Evolutionary conservation across 1,284 basidiomycete genomes (phyloP), one percentile per base, ranked within the genome.

Genomic region (Limonomyces culmigenus): DNA sequence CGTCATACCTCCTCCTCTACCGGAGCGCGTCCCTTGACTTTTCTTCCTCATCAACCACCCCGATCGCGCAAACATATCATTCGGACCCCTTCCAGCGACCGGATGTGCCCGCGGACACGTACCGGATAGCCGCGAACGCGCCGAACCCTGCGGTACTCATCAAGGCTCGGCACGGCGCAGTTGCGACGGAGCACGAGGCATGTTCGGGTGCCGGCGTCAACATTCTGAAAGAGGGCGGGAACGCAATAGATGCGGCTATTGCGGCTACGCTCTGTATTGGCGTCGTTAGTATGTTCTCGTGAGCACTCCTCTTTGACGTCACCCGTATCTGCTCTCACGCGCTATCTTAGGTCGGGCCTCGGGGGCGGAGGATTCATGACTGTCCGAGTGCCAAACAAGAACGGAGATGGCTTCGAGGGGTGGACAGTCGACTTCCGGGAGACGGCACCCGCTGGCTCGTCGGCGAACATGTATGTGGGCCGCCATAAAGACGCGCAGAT

Each of bases 281-380:
- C 3, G 79, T 89, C 1, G 69, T 87, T 37, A 89, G 89, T 52
- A 83, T 85, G 68, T 95, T 92, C 54, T 83, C 81, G 65, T 84
- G 46, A 50, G 74, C n/a, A n/a, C n/a, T n/a, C n/a, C n/a, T n/a
- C n/a, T n/a, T n/a, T n/a, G n/a, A 64, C 8, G 6, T 29, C 32
- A 21, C n/a, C 15, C 25, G 15, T 19, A 16, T 23, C 35, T 35
- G 13, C 8, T 36, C 18, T 3, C 15, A 12, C 8, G 15, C 32
- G 13, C 8, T 27, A n/a, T 27, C 14, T 25, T 35, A 84, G 81
- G 4, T 78, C 80, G 12, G 80, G 88, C 2, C 83, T 95, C 34
- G 88, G 87, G 15, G 89, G 89, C 2, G 91, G 88, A 19, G 91
- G 91, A 0, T 91, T 92, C 51, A 87, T 93, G 76, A 76, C 79